phyloP scores from a whole-genome alignment of 345 rosid genomes.

The Bretschneidera sinensis region DNA sequence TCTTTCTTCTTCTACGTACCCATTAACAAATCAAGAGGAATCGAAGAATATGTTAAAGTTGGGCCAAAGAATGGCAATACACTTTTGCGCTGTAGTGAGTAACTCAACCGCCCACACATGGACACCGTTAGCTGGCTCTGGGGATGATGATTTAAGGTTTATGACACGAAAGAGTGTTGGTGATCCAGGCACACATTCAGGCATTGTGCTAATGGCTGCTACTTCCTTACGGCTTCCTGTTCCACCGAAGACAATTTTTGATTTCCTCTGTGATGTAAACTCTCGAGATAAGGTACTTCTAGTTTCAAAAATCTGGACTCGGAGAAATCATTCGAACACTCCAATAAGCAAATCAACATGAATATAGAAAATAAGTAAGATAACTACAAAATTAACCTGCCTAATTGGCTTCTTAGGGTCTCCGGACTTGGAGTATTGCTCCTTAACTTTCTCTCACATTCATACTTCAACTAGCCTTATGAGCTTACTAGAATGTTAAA shows the following conservation, averaged over 20 bases:
- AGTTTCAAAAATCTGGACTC: too few relatives aligned
- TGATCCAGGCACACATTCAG: conserved; percentile 96
- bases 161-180: conserved; percentile 91
- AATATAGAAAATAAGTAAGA: too few relatives aligned
- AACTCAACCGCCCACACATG: conserved; percentile 86
- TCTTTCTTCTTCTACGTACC: not conserved
- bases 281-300: conserved; percentile 69
- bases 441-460: too few relatives aligned
- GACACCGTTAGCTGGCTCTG: conserved; percentile 87
- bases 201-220: conserved; percentile 93
- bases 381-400: too few relatives aligned
- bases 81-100: conserved; percentile 90
- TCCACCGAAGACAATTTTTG: conserved; percentile 65
- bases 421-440: too few relatives aligned
- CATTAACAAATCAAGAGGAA: conserved; percentile 84
- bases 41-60: conserved; percentile 88
- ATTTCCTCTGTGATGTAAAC: conserved; percentile 89
- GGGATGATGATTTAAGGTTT: conserved; percentile 89
- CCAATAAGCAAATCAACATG: too few relatives aligned
- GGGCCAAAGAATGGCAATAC: conserved; percentile 86
- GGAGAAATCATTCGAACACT: too few relatives aligned
- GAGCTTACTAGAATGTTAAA: too few relatives aligned
- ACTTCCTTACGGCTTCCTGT: conserved; percentile 97
- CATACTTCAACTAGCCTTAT: too few relatives aligned
- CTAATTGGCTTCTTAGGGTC: too few relatives aligned